These are phyloP conservation scores for Solanum virginianum DNA, from an alignment of 257 asterid genomes.

Conservation along the genomic window DNA sequence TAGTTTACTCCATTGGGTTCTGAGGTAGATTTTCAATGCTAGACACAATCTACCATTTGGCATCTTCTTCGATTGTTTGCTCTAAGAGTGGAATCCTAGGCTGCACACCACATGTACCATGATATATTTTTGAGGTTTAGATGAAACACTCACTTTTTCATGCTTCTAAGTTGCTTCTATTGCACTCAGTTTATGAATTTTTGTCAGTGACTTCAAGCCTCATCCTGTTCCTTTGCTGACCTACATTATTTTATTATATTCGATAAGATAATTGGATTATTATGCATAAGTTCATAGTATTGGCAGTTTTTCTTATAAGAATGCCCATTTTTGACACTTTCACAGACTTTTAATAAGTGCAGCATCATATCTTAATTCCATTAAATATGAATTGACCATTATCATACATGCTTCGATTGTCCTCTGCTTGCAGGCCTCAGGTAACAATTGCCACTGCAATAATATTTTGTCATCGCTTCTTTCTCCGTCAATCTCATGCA, in stretches of 20 bases:
- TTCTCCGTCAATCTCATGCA: slow-evolving; percentile 78
- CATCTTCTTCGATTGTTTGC: neutral
- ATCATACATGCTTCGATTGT: neutral
- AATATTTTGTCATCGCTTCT: slow-evolving; percentile 92
- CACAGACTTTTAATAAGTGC: neutral
- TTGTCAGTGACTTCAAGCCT: neutral
- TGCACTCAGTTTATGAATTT: neutral
- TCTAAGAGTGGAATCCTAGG: neutral
- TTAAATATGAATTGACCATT: neutral
- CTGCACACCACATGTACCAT: neutral
- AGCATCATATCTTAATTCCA: neutral
- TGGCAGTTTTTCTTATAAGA: neutral
- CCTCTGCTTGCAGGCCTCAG: slow-evolving; percentile 75
- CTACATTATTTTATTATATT: neutral
- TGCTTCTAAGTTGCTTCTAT: neutral
- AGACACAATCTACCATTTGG: neutral
- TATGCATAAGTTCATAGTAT: neutral
- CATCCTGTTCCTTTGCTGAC: neutral
- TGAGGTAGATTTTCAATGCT: neutral
- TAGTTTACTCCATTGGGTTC: neutral
- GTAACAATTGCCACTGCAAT: slow-evolving; percentile 94
- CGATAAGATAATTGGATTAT: neutral
- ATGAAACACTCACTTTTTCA: neutral
- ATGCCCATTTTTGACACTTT: neutral
- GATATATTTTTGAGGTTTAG: neutral